Percentiles rank a stretch among this genome's conserved stretches.
These are phyloP conservation scores for Syncephalastrum sp. DNA, from an alignment of 371 early-diverging fungal genomes.

Conservation along the genomic window DNA sequence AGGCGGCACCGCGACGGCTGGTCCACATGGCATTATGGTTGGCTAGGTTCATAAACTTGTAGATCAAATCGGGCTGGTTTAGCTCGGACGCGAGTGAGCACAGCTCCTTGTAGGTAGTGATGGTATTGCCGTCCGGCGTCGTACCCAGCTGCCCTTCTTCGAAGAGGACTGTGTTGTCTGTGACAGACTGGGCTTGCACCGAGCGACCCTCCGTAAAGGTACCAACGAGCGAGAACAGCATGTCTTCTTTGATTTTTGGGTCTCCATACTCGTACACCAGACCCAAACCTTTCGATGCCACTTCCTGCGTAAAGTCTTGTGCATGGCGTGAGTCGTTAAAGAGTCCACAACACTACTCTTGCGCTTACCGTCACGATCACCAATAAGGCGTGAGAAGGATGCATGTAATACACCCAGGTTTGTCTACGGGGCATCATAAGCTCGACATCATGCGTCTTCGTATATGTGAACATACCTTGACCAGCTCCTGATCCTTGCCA, in stretches of 20 bases:
- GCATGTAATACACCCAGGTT: conserved; percentile 62
- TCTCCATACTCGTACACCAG: conserved; percentile 87
- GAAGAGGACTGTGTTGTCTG: conserved; percentile 78
- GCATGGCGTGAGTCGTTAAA: neutral
- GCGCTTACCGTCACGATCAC: conserved; percentile 75
- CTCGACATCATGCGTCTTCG: neutral
- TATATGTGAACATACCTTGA: conserved; percentile 34
- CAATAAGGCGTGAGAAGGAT: conserved; percentile 73
- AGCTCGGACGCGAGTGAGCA: conserved; percentile 88
- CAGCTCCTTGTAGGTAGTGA: conserved; percentile 84
- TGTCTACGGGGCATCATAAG: conserved; percentile 11
- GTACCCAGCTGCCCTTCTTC: conserved; percentile 69
- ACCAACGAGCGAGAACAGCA: conserved; percentile 60
- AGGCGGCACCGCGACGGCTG: conserved; percentile 86
- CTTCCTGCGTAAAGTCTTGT: conserved; percentile 71
- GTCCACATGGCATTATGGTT: conserved; percentile 90
- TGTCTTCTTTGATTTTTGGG: conserved; percentile 62
- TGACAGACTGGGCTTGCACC: conserved; percentile 67
- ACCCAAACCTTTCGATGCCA: conserved; percentile 87
- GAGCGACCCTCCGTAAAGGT: conserved; percentile 60
- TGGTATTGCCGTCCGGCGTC: conserved; percentile 79
- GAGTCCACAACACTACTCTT: neutral
- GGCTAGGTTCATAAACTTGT: conserved; percentile 92
- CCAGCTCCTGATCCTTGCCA: conserved; percentile 51
- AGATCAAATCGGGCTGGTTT: conserved; percentile 93